phyloP scores from a whole-genome alignment of 805 yeast species.

The Wickerhamomyces queroliae region DNA sequence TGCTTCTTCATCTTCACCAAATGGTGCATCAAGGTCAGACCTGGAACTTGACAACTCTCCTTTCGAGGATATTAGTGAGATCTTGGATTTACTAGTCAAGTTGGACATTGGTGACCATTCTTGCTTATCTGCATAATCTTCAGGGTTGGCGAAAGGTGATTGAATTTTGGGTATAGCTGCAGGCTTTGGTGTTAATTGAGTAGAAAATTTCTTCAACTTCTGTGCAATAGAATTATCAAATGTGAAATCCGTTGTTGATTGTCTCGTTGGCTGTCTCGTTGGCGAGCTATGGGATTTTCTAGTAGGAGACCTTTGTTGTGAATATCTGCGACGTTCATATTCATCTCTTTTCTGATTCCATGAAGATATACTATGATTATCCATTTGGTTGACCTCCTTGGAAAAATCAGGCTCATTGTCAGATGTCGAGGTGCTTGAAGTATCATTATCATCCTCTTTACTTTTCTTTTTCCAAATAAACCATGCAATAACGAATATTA shows the following conservation, averaged over 20 bases:
- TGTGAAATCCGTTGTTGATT: slow-evolving; percentile 4
- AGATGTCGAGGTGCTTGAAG: slow-evolving; percentile 4
- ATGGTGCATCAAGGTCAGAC: background rate
- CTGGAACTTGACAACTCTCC: slow-evolving; percentile 2
- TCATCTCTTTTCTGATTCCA: slow-evolving; percentile 21
- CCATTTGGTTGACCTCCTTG: slow-evolving; percentile 15
- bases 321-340: slow-evolving; percentile 8
- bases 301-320: background rate
- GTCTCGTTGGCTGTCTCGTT: background rate
- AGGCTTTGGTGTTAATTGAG: background rate
- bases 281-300: background rate
- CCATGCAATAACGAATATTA: slow-evolving; percentile 6
- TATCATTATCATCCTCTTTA: background rate
- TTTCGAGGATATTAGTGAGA: slow-evolving; percentile 5
- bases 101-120: slow-evolving; percentile 11
- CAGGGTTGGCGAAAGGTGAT: slow-evolving; percentile 19
- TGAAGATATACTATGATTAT: slow-evolving; percentile 18
- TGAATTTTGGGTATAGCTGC: slow-evolving; percentile 1
- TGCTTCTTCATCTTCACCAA: slow-evolving; percentile 14
- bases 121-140: slow-evolving; percentile 17
- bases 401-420: slow-evolving; percentile 11
- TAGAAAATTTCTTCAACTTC: slow-evolving; percentile 5
- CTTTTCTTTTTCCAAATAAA: slow-evolving; percentile 11
- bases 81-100: slow-evolving; percentile 8
- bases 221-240: slow-evolving; percentile 4